Base-by-base conservation (phyloP, 148 eudicot species). In the Chenopodium quinoa region DNA sequence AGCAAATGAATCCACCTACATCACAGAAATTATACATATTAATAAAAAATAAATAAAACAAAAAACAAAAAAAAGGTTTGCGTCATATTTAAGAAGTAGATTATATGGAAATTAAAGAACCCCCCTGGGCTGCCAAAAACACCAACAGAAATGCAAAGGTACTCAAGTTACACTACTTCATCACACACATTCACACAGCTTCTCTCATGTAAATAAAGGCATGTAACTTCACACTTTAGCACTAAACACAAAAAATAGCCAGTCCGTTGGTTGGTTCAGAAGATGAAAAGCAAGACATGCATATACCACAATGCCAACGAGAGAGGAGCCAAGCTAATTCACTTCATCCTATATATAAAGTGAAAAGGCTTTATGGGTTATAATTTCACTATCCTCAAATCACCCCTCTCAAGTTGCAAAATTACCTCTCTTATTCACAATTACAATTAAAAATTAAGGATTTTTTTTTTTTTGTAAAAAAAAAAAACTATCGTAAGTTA, bases 1-100 rank as follows among this genome's bases (percentile, higher is more conserved):
- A 79, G 93, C 92, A 89, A 88, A 96, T 31, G 99, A 90, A 83
- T 96, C 99, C 88, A 96, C 99, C 99, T 96, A 82, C 50, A 88
- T 52, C 81, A 78, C 44, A 40, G 7, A 40, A 40, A 40, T 40
- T 40, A 40, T 40, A 40, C 44, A 40, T 40, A 40, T 4, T 5
- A 40, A 40, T 34, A 34, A 54, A 80, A 79, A 80, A 76, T 80
- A 25, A 50, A 74, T 71, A 74, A 72, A 9, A 23, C 50, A 34
- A 71, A 29, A 16, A n/a, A 52, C 27, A 76, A 40, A 70, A 47
- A 23, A 19, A 2, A 56, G 16, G 4, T 27, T 40, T 71, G 1
- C 23, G 25, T 13, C n/a, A 20, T 7, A 0, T 58, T 58, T 19
- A 11, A 11, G 32, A 40, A 73, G 14, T 46, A 9, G 31, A 23